Conservation (phyloP, 257 asterid genomes). For the Petunia secreta region DNA sequence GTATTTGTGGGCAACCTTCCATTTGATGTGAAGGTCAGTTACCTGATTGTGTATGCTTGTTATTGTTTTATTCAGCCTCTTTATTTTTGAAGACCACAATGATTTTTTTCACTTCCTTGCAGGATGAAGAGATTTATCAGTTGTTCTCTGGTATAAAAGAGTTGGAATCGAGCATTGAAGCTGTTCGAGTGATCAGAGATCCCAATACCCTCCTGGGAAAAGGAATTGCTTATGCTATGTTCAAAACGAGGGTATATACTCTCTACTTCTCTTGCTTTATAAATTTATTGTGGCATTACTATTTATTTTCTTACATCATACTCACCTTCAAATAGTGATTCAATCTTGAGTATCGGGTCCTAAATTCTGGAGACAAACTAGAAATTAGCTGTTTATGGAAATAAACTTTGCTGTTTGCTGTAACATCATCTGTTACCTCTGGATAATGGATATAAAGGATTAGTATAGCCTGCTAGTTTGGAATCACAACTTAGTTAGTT, state of each 20-base stretch:
- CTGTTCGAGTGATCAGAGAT: constrained; percentile 88
- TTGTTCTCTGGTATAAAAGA: constrained; percentile 65
- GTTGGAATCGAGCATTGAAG: constrained; percentile 78
- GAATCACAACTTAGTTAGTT: background rate
- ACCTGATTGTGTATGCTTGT: constrained; percentile 18
- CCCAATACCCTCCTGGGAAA: constrained; percentile 90
- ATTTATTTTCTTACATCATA: background rate
- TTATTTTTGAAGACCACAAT: constrained; percentile 5
- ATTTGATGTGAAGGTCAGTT: constrained; percentile 82
- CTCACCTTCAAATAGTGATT: background rate
- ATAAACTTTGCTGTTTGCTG: background rate
- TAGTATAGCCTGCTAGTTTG: background rate
- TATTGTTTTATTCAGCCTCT: constrained; percentile 1
- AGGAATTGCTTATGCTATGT: constrained; percentile 90
- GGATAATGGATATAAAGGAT: background rate
- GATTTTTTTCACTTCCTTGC: constrained; percentile 27
- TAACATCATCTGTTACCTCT: background rate
- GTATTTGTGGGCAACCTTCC: constrained; percentile 94
- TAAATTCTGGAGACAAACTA: background rate
- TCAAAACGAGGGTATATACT: constrained; percentile 79
- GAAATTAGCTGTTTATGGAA: background rate
- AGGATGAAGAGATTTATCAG: constrained; percentile 94
- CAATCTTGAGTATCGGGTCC: background rate
- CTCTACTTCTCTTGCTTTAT: constrained; percentile 18
- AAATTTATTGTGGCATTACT: constrained; percentile 1